phyloP scores from a whole-genome alignment of 306 rosid genomes.

The Prunus padus region DNA sequence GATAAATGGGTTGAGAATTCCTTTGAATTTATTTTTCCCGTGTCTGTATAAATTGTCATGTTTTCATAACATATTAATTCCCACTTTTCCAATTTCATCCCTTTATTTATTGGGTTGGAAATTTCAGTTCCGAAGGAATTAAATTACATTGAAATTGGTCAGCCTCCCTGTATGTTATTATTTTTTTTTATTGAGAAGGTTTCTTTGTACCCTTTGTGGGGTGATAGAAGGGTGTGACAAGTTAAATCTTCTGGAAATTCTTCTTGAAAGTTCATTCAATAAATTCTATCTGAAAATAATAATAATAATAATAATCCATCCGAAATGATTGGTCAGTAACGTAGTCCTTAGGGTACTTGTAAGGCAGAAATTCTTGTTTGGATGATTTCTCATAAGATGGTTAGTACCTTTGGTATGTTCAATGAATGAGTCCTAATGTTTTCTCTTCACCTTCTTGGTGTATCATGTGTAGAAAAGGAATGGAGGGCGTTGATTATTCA shows the following conservation, averaged over 20 bases:
- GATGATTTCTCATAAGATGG: not conserved
- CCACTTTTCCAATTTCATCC: not conserved
- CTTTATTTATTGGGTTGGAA: not conserved
- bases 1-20: not conserved
- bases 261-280: not conserved
- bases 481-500: not conserved
- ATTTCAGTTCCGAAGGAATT: not conserved
- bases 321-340: not conserved
- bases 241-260: not conserved
- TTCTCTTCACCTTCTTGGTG: too few relatives aligned
- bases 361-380: too few relatives aligned
- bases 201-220: not conserved
- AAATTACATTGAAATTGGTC: not conserved
- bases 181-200: not conserved
- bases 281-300: too few relatives aligned
- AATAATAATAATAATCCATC: too few relatives aligned
- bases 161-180: not conserved
- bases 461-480: not conserved
- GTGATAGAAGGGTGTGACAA: not conserved
- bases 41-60: not conserved
- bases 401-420: not conserved
- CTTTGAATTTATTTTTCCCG: not conserved
- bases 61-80: not conserved
- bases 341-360: not conserved
- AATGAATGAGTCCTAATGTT: not conserved